Conservation (phyloP, 106 monocot species). For the Allium sativum region DNA sequence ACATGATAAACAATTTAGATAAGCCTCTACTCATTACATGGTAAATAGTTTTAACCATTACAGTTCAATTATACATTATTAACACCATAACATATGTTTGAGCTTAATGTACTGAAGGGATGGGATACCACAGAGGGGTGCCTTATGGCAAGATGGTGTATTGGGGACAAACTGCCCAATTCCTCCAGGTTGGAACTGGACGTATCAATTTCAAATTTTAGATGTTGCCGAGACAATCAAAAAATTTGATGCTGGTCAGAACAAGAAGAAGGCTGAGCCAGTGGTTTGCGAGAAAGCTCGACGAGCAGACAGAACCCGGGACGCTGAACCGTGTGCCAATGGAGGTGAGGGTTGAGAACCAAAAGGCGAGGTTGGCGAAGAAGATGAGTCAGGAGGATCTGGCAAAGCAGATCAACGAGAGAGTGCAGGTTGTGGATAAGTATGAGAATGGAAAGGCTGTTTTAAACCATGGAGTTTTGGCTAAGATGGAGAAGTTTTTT, state of each 20-base stretch:
- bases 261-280: slow-evolving; percentile 35
- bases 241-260: slow-evolving; percentile 58
- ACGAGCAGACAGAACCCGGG: slow-evolving; percentile 74
- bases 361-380: slow-evolving; percentile 68
- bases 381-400: slow-evolving; percentile 87
- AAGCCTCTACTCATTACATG: too few species aligned
- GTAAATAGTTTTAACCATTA: too few species aligned
- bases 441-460: slow-evolving; percentile 85
- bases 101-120: too few species aligned
- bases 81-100: too few species aligned
- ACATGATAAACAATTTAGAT: too few species aligned
- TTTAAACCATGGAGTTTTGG: slow-evolving; percentile 64
- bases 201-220: too few species aligned
- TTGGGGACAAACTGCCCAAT: too few species aligned
- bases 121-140: too few species aligned
- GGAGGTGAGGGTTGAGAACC: slow-evolving; percentile 56
- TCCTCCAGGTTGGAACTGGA: too few species aligned
- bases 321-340: slow-evolving; percentile 40
- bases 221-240: slow-evolving; percentile 57
- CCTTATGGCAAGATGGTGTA: too few species aligned
- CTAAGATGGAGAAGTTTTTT: slow-evolving; percentile 67
- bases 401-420: slow-evolving; percentile 73
- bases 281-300: slow-evolving; percentile 54
- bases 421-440: slow-evolving; percentile 78
- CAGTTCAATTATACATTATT: too few species aligned